phyloP scores from a whole-genome alignment of 2,329 filamentous ascomycete species.

The Dothideomycetidae sp. region DNA sequence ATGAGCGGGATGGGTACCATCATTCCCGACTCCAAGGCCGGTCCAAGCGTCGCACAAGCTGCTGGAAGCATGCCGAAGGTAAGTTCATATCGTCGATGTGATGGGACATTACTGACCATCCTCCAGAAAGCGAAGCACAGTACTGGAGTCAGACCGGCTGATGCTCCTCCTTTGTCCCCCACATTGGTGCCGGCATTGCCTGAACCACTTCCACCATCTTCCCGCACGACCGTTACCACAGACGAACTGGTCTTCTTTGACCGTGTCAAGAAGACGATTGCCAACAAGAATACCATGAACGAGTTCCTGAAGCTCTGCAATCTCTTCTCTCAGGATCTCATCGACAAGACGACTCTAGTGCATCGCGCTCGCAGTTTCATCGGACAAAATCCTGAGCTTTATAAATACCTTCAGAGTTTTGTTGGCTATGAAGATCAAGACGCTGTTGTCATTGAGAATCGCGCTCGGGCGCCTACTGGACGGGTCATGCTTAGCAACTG shows the following conservation, averaged over 20 bases:
- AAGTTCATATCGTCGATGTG: neutral
- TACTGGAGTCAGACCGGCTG: slow-evolving; percentile 46
- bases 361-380: slow-evolving; percentile 77
- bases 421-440: slow-evolving; percentile 65
- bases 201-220: slow-evolving; percentile 67
- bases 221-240: slow-evolving; percentile 55
- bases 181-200: slow-evolving; percentile 80
- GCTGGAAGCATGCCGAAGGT: slow-evolving; percentile 5
- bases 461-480: slow-evolving; percentile 58
- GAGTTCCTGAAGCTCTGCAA: slow-evolving; percentile 97
- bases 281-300: slow-evolving; percentile 81
- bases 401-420: slow-evolving; percentile 75
- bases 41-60: neutral
- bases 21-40: neutral
- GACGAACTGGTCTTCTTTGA: slow-evolving; percentile 94
- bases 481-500: slow-evolving; percentile 92
- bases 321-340: slow-evolving; percentile 81
- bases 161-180: slow-evolving; percentile 55
- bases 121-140: slow-evolving; percentile 58
- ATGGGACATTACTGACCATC: neutral
- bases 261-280: slow-evolving; percentile 87
- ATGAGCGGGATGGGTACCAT: slow-evolving; percentile 4
- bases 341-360: slow-evolving; percentile 69
- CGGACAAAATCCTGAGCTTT: slow-evolving; percentile 75
- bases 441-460: slow-evolving; percentile 58